These are phyloP conservation scores for Populus alba DNA, from an alignment of 345 rosid genomes.

Conservation along the genomic window DNA sequence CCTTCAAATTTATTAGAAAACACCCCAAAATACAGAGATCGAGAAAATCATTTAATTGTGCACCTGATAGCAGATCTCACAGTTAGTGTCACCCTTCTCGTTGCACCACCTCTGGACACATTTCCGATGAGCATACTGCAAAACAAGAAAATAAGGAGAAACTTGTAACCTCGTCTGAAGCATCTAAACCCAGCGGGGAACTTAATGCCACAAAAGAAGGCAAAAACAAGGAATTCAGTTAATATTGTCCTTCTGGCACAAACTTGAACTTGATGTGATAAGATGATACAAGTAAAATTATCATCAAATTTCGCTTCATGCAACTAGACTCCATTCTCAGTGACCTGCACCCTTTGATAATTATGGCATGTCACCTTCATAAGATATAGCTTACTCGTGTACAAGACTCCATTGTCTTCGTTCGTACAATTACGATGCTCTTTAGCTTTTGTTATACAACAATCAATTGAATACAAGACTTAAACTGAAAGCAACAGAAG, in stretches of 20 bases:
- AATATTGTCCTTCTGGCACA: too few species aligned
- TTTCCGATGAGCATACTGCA: conserved; percentile 78
- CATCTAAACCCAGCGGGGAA: neutral
- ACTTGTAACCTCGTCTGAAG: neutral
- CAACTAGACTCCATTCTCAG: neutral
- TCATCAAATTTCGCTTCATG: conserved; percentile 1
- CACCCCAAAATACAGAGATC: neutral
- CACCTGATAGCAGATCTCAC: conserved; percentile 88
- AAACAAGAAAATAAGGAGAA: neutral
- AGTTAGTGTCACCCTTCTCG: conserved; percentile 72
- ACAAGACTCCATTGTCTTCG: too few species aligned
- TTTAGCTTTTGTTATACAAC: neutral
- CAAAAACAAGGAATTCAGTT: neutral
- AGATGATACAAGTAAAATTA: neutral
- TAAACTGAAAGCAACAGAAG: neutral
- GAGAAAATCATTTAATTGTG: conserved; percentile 6
- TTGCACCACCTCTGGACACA: conserved; percentile 92
- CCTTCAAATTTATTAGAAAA: conserved; percentile 1
- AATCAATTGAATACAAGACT: neutral
- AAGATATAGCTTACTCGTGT: neutral
- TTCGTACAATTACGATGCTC: neutral
- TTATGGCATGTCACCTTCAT: neutral
- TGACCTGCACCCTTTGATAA: neutral
- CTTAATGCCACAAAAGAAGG: neutral
- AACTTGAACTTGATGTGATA: neutral